Base-by-base conservation (phyloP, 345 rosid species). In the Aquilaria sinensis region DNA sequence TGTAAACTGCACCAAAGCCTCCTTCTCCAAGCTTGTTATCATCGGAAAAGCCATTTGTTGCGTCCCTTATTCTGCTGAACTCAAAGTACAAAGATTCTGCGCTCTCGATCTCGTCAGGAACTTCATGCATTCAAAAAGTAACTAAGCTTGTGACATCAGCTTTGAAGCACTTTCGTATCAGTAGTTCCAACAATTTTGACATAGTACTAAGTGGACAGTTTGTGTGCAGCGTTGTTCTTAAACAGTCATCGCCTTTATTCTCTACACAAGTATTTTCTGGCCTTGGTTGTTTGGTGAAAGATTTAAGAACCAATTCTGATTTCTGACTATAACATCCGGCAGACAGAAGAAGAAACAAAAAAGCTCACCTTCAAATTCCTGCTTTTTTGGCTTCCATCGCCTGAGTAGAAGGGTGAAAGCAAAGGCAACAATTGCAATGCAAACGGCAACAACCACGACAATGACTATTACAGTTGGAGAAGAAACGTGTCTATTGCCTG, bases 1-100 rank as follows among this genome's bases (percentile, higher is more conserved):
- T 81, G 46, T 78, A 81, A 23, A 81, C 79, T 9, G 65, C 61
- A 33, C 83, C 81, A 59, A 74, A 81, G 32, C 86, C 83, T 51
- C 86, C 86, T 56, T 68, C 56, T 2, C 85, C 82, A 45, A 80
- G 75, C 58, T 65, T 70, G 52, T 77, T 81, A 56, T 37, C 57
- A 0, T 43, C 45, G 5, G 77, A 66, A 70, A 78, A 81, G 11
- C 72, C 73, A 64, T 71, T 30, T 0, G 66, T 62, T 59, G 75
- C 70, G 3, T 55, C 67, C 31, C 12, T 53, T 51, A 83, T 34
- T 0, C 52, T 29, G 41, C 15, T 47, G 31, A 64, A n/a, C 11
- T 54, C 46, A 31, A 64, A 45, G 53, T 47, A 53, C n/a, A 64
- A 10, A 16, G 58, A 53, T 32, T 47, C 52, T 23, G 13, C 41